Evolutionary conservation across 208 protist species (phyloP), one percentile per base, ranked within the genome.

Genomic region (Trypanosoma caninum): DNA sequence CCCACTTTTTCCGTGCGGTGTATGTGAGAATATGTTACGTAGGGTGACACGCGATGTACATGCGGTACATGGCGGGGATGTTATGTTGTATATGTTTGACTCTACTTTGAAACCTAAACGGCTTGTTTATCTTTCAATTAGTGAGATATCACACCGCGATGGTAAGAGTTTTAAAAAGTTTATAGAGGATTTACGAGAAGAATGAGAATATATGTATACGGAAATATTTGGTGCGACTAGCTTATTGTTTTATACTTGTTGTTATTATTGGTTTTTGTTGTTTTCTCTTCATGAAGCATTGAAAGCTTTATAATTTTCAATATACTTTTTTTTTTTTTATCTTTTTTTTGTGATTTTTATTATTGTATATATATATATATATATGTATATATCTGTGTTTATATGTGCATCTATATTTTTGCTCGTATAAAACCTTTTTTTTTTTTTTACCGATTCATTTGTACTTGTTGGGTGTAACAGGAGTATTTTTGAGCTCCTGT

Each of bases 1-100:
- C 66, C 89, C 89, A 31, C 79, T 95, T 23, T 95, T 95, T 55
- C 89, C 89, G 10, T 95, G 89, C 52, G 89, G 89, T 27, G 89
- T 93, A 2, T 95, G 89, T 51, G 89, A 95, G 67, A 95, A 93
- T 63, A 95, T 93, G 86, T 64, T 95, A 41, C 83, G 82, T 38
- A 91, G 84, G 67, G 82, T 92, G 11, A 84, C 64, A 38, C 81
- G 80, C 50, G 89, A 95, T 50, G 84, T 95, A 20, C 56, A 63
- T 34, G 35, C 64, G 8, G 64, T 64, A 52, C 88, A 91, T 72
- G 76, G 86, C 31, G 80, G 79, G 40, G 81, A 91, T 59, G 69
- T 92, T 42, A 83, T 78, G 46, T 63, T 95, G 22, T 95, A 89
- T 72, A 93, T 95, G 86, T 95, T 87, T 61, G 89, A 95, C 65